Conservation (phyloP, 176 grass and related monocot species). For the Oryza longistaminata region DNA sequence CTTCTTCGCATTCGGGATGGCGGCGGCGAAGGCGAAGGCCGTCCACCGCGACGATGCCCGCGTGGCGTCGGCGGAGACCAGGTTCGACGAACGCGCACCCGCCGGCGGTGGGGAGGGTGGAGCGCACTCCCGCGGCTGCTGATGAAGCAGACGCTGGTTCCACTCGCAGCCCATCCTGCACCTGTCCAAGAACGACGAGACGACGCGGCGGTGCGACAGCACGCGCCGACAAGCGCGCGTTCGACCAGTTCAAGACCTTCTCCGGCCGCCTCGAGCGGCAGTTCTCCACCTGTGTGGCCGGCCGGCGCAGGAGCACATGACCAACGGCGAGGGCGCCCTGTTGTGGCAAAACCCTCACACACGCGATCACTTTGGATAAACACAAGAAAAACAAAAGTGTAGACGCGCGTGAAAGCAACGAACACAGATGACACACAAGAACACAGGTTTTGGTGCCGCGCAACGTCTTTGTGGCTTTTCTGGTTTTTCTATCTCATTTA, state of each 20-base stretch:
- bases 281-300: constrained; percentile 75
- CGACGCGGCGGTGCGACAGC: constrained; percentile 28
- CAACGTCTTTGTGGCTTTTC: too few relatives aligned
- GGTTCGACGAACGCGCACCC: background rate
- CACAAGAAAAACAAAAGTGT: too few relatives aligned
- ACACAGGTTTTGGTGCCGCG: too few relatives aligned
- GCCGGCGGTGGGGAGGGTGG: background rate
- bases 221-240: constrained; percentile 55
- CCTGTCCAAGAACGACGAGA: background rate
- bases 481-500: too few relatives aligned
- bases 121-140: constrained; percentile 24
- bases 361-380: too few relatives aligned
- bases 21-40: background rate
- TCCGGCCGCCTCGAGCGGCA: constrained; percentile 84
- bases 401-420: too few relatives aligned
- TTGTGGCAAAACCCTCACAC: too few relatives aligned
- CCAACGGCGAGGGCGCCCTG: background rate
- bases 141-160: constrained; percentile 47
- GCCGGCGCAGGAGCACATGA: constrained; percentile 30
- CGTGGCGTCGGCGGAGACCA: background rate
- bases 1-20: constrained; percentile 38
- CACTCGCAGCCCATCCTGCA: constrained; percentile 58
- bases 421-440: too few relatives aligned
- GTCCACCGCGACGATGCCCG: background rate
- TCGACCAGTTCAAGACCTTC: constrained; percentile 93